A percentile compares a stretch with the other conserved stretches of the same genome.
Evolutionary conservation across 345 rosid species (phyloP).

Genomic region (Arabis hirsuta): DNA sequence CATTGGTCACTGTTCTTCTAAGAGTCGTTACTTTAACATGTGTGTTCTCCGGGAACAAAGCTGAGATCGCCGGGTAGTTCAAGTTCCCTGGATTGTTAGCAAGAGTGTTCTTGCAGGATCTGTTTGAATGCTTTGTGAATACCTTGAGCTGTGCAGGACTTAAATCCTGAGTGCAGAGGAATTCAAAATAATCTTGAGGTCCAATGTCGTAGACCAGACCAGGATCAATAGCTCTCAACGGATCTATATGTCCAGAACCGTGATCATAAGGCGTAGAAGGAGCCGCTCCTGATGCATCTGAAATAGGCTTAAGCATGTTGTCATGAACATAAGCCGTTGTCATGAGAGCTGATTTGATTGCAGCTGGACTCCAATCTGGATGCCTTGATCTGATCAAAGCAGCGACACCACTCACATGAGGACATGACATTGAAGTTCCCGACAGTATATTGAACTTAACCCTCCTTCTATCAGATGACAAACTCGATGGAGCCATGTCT

Average conservation of each 20-base stretch:
- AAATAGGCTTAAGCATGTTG: constrained; percentile 58
- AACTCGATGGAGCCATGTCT: constrained; percentile 72
- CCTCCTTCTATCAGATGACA: constrained; percentile 66
- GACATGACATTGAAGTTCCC: constrained; percentile 96
- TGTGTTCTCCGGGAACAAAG: constrained; percentile 59
- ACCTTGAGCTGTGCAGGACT: constrained; percentile 63
- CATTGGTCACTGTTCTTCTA: constrained; percentile 77
- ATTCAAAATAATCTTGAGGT: constrained; percentile 79
- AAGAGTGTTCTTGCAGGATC: constrained; percentile 59
- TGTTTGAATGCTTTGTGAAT: constrained; percentile 69
- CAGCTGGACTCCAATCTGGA: constrained; percentile 94
- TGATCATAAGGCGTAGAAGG: constrained; percentile 75
- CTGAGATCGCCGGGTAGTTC: constrained; percentile 92
- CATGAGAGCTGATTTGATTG: constrained; percentile 91
- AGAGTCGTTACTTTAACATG: constrained; percentile 48
- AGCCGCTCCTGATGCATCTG: constrained; percentile 59
- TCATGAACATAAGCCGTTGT: constrained; percentile 95
- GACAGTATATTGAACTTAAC: constrained; percentile 83
- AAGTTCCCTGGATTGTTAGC: constrained; percentile 61
- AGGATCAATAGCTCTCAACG: constrained; percentile 75
- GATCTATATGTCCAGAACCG: constrained; percentile 91
- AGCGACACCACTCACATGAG: constrained; percentile 92
- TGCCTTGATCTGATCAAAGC: constrained; percentile 87
- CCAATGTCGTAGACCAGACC: constrained; percentile 83
- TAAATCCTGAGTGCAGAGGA: constrained; percentile 79